Conservation (phyloP, 768 basidiomycete genomes). For the Boletus subparvulus region DNA sequence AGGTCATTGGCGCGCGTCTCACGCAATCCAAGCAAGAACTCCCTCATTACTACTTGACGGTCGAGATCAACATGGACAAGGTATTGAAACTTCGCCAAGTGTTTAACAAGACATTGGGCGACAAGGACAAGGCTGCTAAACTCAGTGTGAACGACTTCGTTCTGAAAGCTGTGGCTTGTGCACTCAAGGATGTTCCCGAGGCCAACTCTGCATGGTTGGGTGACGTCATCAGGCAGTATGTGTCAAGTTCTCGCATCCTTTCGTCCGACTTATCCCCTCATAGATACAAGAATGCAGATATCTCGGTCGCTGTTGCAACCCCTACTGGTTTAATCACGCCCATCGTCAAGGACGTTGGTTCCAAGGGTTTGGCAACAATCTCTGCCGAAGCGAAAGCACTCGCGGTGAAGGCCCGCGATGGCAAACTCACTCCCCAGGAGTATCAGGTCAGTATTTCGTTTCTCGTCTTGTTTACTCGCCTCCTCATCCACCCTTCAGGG, state of each 20-base stretch:
- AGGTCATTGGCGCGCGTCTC: conserved; percentile 86
- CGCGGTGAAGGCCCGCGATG: conserved; percentile 94
- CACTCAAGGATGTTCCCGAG: conserved; percentile 92
- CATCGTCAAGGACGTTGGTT: conserved; percentile 90
- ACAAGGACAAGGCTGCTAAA: conserved; percentile 89
- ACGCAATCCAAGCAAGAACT: conserved; percentile 90
- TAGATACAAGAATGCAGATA: conserved; percentile 96
- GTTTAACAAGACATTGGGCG: conserved; percentile 86
- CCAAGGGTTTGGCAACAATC: conserved; percentile 90
- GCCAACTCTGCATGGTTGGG: conserved; percentile 98
- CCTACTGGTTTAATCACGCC: conserved; percentile 96
- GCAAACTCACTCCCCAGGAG: conserved; percentile 91
- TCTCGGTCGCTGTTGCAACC: conserved; percentile 95
- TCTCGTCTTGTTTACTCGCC: neutral
- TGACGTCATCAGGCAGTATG: conserved; percentile 92
- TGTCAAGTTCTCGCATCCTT: neutral
- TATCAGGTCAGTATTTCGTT: conserved; percentile 70
- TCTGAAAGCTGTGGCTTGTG: conserved; percentile 90
- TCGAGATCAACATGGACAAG: conserved; percentile 96
- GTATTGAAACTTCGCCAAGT: conserved; percentile 90
- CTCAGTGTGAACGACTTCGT: conserved; percentile 98
- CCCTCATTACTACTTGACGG: conserved; percentile 97
- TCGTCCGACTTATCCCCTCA: neutral
- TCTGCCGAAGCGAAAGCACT: conserved; percentile 90
- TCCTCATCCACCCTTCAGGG: conserved; percentile 50